A percentile compares a stretch with the other conserved stretches of the same genome.
phyloP scores from a whole-genome alignment of 495 filamentous ascomycete genomes.

The Alectoria sarmentosa region DNA sequence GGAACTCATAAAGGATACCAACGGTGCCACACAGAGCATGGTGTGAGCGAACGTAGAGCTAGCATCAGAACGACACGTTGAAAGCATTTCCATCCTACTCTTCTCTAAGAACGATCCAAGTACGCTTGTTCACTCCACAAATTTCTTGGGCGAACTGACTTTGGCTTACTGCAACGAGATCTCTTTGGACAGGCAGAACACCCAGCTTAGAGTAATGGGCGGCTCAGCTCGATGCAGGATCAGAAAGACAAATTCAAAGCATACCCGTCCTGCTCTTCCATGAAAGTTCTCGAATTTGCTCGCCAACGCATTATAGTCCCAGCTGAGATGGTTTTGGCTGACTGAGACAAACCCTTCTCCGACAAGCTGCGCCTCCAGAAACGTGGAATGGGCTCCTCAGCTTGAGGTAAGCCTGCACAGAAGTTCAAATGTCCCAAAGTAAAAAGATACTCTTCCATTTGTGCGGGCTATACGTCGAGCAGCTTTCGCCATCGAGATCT shows the following conservation, averaged over 20 bases:
- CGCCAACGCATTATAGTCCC: not conserved
- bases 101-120: not conserved
- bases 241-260: not conserved
- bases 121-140: not conserved
- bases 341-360: not conserved
- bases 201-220: not conserved
- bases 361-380: not conserved
- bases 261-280: not conserved
- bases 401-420: not conserved
- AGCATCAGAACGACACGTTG: not conserved
- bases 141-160: not conserved
- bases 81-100: not conserved
- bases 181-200: not conserved
- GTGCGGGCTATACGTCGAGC: not conserved
- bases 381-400: not conserved
- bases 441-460: not conserved
- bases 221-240: not conserved
- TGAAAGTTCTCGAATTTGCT: not conserved
- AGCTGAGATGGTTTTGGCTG: not conserved
- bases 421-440: not conserved
- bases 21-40: not conserved
- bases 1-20: not conserved
- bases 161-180: not conserved
- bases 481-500: not conserved
- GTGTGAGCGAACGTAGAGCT: not conserved